Evolutionary conservation across 768 basidiomycete genomes (phyloP).

Genomic region (Ramaria rubella): DNA sequence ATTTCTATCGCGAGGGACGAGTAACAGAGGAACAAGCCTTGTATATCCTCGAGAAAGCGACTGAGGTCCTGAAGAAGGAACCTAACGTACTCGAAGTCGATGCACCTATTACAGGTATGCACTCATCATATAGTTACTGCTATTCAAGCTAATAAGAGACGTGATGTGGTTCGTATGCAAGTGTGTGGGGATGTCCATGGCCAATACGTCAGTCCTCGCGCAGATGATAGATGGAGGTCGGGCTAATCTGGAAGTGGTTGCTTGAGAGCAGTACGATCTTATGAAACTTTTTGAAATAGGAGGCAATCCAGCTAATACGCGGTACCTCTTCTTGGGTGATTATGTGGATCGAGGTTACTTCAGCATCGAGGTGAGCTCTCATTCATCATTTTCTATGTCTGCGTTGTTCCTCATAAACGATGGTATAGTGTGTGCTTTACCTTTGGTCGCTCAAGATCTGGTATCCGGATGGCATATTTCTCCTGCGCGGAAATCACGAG

Average conservation of each 20-base stretch:
- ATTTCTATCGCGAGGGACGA: constrained; percentile 95
- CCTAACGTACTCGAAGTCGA: constrained; percentile 91
- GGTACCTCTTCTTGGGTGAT: constrained; percentile 89
- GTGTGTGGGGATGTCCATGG: constrained; percentile 99
- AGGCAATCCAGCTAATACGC: constrained; percentile 88
- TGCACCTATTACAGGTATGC: constrained; percentile 91
- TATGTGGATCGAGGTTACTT: constrained; percentile 93
- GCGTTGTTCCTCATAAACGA: background rate
- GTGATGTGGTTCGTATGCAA: constrained; percentile 29
- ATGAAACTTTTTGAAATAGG: constrained; percentile 96
- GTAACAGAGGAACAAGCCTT: constrained; percentile 92
- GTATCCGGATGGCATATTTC: constrained; percentile 96
- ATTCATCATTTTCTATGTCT: background rate
- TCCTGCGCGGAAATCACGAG: constrained; percentile 97
- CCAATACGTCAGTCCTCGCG: constrained; percentile 75
- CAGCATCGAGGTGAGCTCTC: constrained; percentile 69
- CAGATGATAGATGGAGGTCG: no score
- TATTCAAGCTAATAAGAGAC: background rate
- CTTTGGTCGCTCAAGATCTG: constrained; percentile 98
- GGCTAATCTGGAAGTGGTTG: no score
- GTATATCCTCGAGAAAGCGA: constrained; percentile 86
- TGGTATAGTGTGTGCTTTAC: constrained; percentile 84
- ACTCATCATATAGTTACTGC: no score
- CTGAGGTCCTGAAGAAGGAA: constrained; percentile 75
- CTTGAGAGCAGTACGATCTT: constrained; percentile 65